Percentiles rank a stretch among this genome's conserved stretches.
Conservation (phyloP, 1,139 yeast genomes). For the Lodderomyces metapsilosis region DNA sequence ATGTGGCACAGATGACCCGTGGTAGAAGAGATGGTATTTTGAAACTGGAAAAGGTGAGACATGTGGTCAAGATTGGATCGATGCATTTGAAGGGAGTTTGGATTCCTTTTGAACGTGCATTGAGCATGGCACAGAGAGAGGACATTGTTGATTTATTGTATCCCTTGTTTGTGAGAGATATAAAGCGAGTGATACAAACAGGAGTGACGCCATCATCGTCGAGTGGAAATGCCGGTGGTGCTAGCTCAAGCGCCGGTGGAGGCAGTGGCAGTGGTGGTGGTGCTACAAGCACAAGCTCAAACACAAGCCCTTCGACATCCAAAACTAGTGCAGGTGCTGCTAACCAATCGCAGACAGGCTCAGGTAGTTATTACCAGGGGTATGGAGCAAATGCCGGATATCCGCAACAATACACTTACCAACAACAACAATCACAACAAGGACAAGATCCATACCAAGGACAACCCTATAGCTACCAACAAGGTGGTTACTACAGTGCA, state of each 20-base stretch:
- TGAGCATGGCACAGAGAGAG: slow-evolving; percentile 88
- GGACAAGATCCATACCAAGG: slow-evolving; percentile 13
- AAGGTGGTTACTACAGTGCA: slow-evolving; percentile 6
- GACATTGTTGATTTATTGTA: slow-evolving; percentile 81
- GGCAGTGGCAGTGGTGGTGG: too few relatives aligned
- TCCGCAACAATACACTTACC: slow-evolving; percentile 8
- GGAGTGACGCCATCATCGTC: slow-evolving; percentile 42
- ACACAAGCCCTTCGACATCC: slow-evolving; percentile 12
- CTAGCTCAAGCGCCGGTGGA: slow-evolving; percentile 12
- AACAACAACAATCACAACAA: slow-evolving; percentile 14
- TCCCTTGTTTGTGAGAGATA: slow-evolving; percentile 86
- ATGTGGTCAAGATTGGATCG: slow-evolving; percentile 93
- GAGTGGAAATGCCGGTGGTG: slow-evolving; percentile 3
- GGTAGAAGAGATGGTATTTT: slow-evolving; percentile 60
- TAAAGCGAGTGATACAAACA: slow-evolving; percentile 63
- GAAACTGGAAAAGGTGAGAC: slow-evolving; percentile 83
- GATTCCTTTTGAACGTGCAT: slow-evolving; percentile 94
- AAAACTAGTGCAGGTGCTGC: slow-evolving; percentile 11
- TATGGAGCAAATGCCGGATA: slow-evolving; percentile 7
- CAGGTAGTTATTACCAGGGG: slow-evolving; percentile 17
- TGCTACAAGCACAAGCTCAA: slow-evolving; percentile 7
- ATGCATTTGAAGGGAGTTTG: slow-evolving; percentile 98
- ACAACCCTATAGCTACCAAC: slow-evolving; percentile 12
- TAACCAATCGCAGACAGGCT: slow-evolving; percentile 10
- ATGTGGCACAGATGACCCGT: slow-evolving; percentile 57